A percentile compares a stretch with the other conserved stretches of the same genome.
Conservation (phyloP, 768 basidiomycete species). For the Suillus cothurnatus region DNA sequence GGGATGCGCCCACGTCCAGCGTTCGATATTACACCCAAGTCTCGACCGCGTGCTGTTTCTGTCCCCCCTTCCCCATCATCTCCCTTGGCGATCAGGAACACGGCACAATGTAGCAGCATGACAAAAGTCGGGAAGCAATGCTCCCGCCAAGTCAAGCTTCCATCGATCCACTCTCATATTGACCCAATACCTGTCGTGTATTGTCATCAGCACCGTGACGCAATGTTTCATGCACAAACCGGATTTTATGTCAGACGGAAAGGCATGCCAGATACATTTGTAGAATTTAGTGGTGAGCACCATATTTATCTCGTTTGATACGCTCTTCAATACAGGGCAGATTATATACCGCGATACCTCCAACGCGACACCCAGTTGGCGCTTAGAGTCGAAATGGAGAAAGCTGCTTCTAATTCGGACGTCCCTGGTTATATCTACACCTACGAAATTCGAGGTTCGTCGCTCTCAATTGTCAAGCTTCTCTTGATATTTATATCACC, state of each 20-base stretch:
- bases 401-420: slow-evolving; percentile 55
- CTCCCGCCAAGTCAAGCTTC: slow-evolving; percentile 55
- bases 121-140: slow-evolving; percentile 71
- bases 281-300: slow-evolving; percentile 58
- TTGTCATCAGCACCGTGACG: slow-evolving; percentile 67
- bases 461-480: slow-evolving; percentile 10
- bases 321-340: slow-evolving; percentile 36
- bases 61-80: slow-evolving; percentile 19
- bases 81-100: slow-evolving; percentile 21
- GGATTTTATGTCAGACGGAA: slow-evolving; percentile 61
- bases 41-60: slow-evolving; percentile 25
- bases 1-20: slow-evolving; percentile 16
- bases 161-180: slow-evolving; percentile 26
- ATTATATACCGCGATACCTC: slow-evolving; percentile 72
- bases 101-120: slow-evolving; percentile 58
- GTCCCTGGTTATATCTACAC: slow-evolving; percentile 79
- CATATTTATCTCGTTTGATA: slow-evolving; percentile 3
- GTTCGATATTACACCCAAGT: slow-evolving; percentile 12
- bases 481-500: slow-evolving; percentile 11
- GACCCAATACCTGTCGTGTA: slow-evolving; percentile 42
- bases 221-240: slow-evolving; percentile 45
- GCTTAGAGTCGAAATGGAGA: slow-evolving; percentile 56
- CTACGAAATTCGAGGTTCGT: slow-evolving; percentile 73
- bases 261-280: slow-evolving; percentile 42
- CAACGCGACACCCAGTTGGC: slow-evolving; percentile 60